Evolutionary conservation across 495 filamentous ascomycete species (phyloP).

Genomic region (Aspergillus wentii): DNA sequence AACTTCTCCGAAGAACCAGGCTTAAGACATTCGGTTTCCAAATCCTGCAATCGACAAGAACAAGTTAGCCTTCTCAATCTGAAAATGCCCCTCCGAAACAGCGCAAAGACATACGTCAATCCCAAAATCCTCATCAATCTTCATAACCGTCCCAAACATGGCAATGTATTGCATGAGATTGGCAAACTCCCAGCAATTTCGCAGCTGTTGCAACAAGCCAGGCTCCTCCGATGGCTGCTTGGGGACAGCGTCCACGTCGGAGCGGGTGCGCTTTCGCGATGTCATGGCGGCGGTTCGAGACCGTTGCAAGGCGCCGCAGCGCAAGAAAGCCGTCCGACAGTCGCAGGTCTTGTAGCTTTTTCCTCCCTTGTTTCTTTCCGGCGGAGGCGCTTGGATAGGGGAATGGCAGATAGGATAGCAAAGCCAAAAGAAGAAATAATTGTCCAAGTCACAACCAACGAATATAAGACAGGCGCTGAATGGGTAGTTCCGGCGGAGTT

Average conservation of each 20-base stretch:
- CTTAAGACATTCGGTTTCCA: conserved; percentile 84
- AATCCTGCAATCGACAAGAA: conserved; percentile 52
- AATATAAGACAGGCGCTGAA: too few species aligned
- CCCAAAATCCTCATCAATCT: conserved; percentile 79
- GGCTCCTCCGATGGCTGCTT: conserved; percentile 44
- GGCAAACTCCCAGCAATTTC: conserved; percentile 93
- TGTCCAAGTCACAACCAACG: too few species aligned
- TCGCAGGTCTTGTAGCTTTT: too few species aligned
- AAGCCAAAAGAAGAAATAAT: too few species aligned
- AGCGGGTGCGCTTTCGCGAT: conserved; percentile 67
- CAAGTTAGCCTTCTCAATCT: conserved; percentile 8
- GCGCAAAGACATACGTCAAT: conserved; percentile 63
- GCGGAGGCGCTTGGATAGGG: not conserved
- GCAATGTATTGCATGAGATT: conserved; percentile 90
- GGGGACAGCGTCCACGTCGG: conserved; percentile 55
- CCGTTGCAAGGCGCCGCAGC: conserved; percentile 23
- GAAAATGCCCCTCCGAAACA: not conserved
- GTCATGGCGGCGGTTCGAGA: conserved; percentile 39
- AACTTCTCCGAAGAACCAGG: conserved; percentile 66
- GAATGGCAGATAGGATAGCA: too few species aligned
- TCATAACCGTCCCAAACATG: conserved; percentile 82
- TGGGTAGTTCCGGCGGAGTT: not conserved
- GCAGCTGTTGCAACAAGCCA: conserved; percentile 59
- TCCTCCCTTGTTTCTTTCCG: not conserved
- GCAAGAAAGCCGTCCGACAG: conserved; percentile 4